These are phyloP conservation scores for Ophiorrhiza pumila DNA, from an alignment of 257 asterid species.

Conservation along the genomic window DNA sequence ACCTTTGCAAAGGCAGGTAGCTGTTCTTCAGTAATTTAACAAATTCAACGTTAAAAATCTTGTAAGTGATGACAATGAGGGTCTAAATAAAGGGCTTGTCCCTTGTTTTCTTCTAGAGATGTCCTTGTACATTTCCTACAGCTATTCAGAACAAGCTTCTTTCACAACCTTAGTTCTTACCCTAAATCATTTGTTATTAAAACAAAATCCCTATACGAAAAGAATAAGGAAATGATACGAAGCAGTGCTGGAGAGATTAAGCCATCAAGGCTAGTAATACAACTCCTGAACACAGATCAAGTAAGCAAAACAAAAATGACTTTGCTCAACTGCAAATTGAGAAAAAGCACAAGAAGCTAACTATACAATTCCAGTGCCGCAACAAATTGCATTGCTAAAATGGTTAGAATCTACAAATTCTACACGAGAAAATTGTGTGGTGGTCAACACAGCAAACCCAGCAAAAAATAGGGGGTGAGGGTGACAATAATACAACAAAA, in stretches of 20 bases:
- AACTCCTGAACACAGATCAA: background rate
- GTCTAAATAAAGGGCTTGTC: background rate
- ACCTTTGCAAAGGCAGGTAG: background rate
- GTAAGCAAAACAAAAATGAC: background rate
- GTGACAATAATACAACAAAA: conserved; percentile 33
- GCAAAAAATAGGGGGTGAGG: conserved; percentile 27
- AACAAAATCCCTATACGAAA: background rate
- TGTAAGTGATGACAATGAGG: background rate
- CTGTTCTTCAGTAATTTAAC: background rate
- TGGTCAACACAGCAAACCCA: conserved; percentile 37
- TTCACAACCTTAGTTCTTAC: background rate
- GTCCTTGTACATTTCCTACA: no score
- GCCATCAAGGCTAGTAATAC: background rate
- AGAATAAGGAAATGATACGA: background rate
- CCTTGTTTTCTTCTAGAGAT: background rate
- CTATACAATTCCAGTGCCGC: conserved; percentile 11
- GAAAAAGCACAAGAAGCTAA: conserved; percentile 3
- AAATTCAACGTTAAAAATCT: no score
- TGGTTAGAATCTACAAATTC: conserved; percentile 35
- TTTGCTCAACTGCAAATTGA: background rate
- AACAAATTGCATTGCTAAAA: background rate
- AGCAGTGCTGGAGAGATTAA: background rate
- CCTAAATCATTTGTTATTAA: background rate
- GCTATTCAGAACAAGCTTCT: background rate
- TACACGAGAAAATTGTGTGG: conserved; percentile 19